Conservation (phyloP, 2,329 filamentous ascomycete genomes). For the Cladosporium velox region DNA sequence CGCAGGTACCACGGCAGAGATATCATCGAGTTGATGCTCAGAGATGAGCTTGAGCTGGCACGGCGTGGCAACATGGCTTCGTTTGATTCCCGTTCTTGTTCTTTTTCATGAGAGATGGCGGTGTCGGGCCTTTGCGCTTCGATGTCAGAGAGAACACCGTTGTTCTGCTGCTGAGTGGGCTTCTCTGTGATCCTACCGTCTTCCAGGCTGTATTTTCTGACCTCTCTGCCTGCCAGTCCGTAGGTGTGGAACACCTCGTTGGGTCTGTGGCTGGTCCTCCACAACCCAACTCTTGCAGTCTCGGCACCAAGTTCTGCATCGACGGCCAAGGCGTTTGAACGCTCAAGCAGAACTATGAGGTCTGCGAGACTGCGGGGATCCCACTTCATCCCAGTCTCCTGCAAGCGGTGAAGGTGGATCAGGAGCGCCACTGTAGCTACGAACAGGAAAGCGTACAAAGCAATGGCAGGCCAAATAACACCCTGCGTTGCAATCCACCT, state of each 20-base stretch:
- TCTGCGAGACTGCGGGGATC: constrained; percentile 81
- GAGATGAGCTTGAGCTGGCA: constrained; percentile 19
- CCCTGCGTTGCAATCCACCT: constrained; percentile 77
- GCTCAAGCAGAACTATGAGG: constrained; percentile 73
- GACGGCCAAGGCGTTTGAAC: constrained; percentile 74
- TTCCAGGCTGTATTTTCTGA: constrained; percentile 53
- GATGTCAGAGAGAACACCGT: constrained; percentile 31
- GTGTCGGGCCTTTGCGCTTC: constrained; percentile 31
- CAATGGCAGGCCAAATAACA: constrained; percentile 75
- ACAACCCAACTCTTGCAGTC: constrained; percentile 74
- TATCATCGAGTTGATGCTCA: constrained; percentile 17
- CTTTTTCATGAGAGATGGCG: constrained; percentile 47
- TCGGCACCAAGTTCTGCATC: constrained; percentile 65
- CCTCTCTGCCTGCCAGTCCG: constrained; percentile 62
- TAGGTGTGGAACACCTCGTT: constrained; percentile 76
- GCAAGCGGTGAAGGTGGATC: constrained; percentile 60
- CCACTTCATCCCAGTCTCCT: constrained; percentile 77
- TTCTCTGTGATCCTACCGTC: constrained; percentile 52
- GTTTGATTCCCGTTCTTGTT: constrained; percentile 53
- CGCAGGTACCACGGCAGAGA: constrained; percentile 72
- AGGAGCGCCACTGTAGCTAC: constrained; percentile 60
- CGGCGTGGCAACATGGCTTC: constrained; percentile 33
- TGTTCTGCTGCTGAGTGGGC: constrained; percentile 7
- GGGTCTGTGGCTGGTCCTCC: constrained; percentile 67
- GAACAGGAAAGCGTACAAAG: constrained; percentile 69